Percentiles rank a stretch among this genome's conserved stretches.
Conservation (phyloP, 495 filamentous ascomycete genomes). For the Penicillium odoratum region DNA sequence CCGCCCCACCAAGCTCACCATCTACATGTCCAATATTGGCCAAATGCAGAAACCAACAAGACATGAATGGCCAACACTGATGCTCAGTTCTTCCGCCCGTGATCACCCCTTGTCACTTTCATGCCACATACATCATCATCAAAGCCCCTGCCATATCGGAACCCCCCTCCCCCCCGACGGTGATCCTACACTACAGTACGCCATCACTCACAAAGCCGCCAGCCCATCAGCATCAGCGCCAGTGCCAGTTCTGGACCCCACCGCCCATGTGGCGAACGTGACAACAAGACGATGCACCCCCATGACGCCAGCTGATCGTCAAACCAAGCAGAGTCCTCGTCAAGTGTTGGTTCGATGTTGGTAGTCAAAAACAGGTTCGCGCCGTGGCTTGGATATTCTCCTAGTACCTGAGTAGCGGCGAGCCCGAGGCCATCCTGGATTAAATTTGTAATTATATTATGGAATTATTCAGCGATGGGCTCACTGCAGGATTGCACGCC, state of each 20-base stretch:
- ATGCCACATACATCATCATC: neutral
- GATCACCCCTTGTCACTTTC: neutral
- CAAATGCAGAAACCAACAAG: neutral
- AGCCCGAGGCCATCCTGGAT: neutral
- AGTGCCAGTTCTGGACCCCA: neutral
- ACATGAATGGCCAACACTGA: neutral
- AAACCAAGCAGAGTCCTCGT: neutral
- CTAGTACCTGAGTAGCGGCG: neutral
- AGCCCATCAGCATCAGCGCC: neutral
- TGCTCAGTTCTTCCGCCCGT: neutral
- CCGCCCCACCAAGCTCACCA: neutral
- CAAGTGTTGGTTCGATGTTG: neutral
- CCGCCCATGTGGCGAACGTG: constrained; percentile 4
- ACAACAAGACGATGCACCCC: neutral
- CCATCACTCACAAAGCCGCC: neutral
- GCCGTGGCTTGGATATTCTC: neutral
- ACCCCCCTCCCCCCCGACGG: neutral
- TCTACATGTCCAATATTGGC: neutral
- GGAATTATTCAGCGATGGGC: neutral
- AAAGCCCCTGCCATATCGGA: neutral
- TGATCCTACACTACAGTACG: neutral
- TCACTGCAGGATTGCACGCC: neutral
- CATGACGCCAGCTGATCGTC: neutral
- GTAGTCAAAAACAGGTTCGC: neutral
- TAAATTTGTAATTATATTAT: neutral